These are phyloP conservation scores for Fusarium concolor DNA, from an alignment of 2,329 filamentous ascomycete species.

Conservation along the genomic window DNA sequence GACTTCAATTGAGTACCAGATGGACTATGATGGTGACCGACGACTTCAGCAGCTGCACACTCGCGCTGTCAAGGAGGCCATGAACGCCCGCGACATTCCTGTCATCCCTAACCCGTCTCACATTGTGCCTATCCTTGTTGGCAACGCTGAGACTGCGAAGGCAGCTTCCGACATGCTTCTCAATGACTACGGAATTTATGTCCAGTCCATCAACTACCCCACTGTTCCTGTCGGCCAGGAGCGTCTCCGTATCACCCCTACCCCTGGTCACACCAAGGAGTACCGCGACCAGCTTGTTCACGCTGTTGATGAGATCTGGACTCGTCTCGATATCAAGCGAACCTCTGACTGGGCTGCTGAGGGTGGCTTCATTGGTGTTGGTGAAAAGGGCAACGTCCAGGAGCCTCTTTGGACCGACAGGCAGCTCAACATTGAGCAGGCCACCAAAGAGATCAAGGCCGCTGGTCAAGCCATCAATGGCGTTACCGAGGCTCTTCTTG, in stretches of 20 bases:
- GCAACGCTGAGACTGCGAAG: constrained; percentile 93
- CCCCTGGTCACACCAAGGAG: constrained; percentile 87
- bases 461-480: constrained; percentile 52
- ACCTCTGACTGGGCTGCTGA: constrained; percentile 91
- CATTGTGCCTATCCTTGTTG: constrained; percentile 93
- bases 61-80: constrained; percentile 87
- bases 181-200: constrained; percentile 91
- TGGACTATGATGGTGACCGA: constrained; percentile 85
- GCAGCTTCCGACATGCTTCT: constrained; percentile 92
- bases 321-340: constrained; percentile 87
- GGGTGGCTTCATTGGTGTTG: constrained; percentile 95
- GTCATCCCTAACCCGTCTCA: constrained; percentile 98
- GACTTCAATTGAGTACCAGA: constrained; percentile 94
- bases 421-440: constrained; percentile 82
- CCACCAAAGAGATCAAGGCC: constrained; percentile 70
- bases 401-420: constrained; percentile 90
- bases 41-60: constrained; percentile 96
- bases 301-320: constrained; percentile 90
- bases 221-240: constrained; percentile 99
- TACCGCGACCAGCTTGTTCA: constrained; percentile 87
- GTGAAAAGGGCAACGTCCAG: constrained; percentile 72
- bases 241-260: constrained; percentile 93
- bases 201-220: constrained; percentile 99
- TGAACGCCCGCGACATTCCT: constrained; percentile 85
- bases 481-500: constrained; percentile 70